These are phyloP conservation scores for Lentinus brumalis DNA, from an alignment of 768 basidiomycete genomes.

Conservation along the genomic window DNA sequence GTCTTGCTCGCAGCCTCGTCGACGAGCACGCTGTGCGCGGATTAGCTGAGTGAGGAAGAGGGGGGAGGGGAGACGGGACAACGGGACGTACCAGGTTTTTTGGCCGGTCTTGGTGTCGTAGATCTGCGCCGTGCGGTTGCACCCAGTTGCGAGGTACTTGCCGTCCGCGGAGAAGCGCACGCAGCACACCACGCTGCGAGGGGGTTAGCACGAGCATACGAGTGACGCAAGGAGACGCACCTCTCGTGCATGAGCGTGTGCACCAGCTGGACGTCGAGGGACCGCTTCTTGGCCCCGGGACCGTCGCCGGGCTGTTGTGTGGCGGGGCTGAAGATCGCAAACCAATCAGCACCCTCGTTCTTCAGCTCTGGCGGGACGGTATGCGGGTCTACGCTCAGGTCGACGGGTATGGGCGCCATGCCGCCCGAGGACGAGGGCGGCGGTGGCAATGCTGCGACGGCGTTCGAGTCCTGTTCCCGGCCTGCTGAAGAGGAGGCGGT, in stretches of 20 bases:
- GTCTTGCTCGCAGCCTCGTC: conserved; percentile 75
- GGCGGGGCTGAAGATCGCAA: conserved; percentile 77
- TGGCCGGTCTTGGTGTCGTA: conserved; percentile 87
- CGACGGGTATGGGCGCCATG: conserved; percentile 18
- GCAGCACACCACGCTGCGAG: conserved; percentile 77
- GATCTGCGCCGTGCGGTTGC: conserved; percentile 94
- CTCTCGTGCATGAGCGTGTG: conserved; percentile 92
- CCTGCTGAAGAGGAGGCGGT: conserved; percentile 35
- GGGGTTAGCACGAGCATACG: not conserved
- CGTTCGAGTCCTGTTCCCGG: conserved; percentile 25
- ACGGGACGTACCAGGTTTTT: conserved; percentile 71
- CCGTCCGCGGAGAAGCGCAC: conserved; percentile 95
- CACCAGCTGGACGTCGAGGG: conserved; percentile 76
- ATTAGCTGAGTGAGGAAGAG: not conserved
- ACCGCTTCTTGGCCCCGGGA: conserved; percentile 48
- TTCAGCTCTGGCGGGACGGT: conserved; percentile 56
- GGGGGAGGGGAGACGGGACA: no score
- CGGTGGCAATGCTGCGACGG: conserved; percentile 21
- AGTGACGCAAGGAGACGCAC: conserved; percentile 41
- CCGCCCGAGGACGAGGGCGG: conserved; percentile 6
- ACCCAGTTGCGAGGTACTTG: conserved; percentile 91
- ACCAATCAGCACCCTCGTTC: conserved; percentile 86
- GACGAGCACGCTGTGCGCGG: conserved; percentile 60
- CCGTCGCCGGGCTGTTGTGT: conserved; percentile 11
- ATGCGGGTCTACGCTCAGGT: conserved; percentile 39